Conservation (phyloP, 257 asterid genomes). For the Forsythia viridissima region DNA sequence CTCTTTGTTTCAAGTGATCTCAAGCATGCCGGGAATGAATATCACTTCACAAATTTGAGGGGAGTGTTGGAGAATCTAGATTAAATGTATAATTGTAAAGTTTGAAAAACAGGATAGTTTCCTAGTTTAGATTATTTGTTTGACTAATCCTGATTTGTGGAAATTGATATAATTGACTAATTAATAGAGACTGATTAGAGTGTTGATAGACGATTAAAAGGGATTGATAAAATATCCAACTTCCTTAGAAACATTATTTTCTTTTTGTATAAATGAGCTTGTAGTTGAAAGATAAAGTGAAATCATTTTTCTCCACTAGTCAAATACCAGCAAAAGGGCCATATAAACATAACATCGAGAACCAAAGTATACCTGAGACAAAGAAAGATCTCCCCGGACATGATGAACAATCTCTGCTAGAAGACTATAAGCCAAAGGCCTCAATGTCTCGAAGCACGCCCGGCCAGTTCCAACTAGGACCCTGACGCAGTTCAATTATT, state of each 20-base stretch:
- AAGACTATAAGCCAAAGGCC: slow-evolving; percentile 99
- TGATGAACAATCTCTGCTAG: slow-evolving; percentile 99
- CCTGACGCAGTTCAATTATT: slow-evolving; percentile 50
- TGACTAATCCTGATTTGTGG: background rate
- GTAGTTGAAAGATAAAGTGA: background rate
- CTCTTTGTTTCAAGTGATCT: too few relatives aligned
- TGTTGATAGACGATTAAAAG: background rate
- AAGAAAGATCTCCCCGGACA: slow-evolving; percentile 92
- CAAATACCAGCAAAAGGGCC: background rate
- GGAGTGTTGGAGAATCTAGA: background rate
- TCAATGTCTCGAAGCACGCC: slow-evolving; percentile 96
- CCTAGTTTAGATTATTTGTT: background rate
- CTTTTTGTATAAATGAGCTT: background rate
- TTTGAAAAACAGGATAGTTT: background rate
- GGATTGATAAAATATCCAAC: background rate
- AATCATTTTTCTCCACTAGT: background rate
- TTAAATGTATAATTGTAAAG: background rate
- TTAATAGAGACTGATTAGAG: background rate
- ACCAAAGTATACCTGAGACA: slow-evolving; percentile 73
- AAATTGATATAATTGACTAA: background rate
- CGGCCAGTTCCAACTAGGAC: slow-evolving; percentile 99
- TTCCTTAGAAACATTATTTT: background rate
- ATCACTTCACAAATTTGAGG: too few relatives aligned
- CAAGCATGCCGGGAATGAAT: too few relatives aligned
- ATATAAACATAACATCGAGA: slow-evolving; percentile 5